A percentile compares a stretch with the other conserved stretches of the same genome.
phyloP scores from a whole-genome alignment of 2,329 filamentous ascomycete species.

The Alternaria incomplexa region DNA sequence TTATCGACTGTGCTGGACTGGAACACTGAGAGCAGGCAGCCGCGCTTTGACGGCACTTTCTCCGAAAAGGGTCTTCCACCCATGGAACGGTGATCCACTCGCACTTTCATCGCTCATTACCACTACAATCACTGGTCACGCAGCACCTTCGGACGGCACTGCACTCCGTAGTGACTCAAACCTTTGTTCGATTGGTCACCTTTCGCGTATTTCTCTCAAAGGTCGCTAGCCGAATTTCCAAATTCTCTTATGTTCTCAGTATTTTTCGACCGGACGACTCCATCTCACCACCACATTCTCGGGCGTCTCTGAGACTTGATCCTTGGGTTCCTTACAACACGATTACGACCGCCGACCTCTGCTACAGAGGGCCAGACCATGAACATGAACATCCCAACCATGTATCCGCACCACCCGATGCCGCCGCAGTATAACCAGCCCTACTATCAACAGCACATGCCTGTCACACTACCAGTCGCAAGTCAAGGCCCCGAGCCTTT shows the following conservation, averaged over 20 bases:
- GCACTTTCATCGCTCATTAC: neutral
- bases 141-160: neutral
- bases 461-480: neutral
- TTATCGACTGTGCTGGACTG: neutral
- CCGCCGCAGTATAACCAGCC: neutral
- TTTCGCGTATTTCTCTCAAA: neutral
- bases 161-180: neutral
- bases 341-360: neutral
- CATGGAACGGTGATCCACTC: slow-evolving; percentile 1
- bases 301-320: neutral
- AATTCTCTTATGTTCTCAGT: neutral
- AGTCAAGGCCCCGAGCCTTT: neutral
- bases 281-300: neutral
- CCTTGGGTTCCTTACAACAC: neutral
- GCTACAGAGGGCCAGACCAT: neutral
- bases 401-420: neutral
- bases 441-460: neutral
- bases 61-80: neutral
- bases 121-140: neutral
- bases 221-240: neutral
- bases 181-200: slow-evolving; percentile 6
- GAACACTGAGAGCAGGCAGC: neutral
- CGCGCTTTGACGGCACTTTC: neutral
- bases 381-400: neutral
- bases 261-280: neutral